phyloP scores from a whole-genome alignment of 2,329 filamentous ascomycete species.

The Ophiostoma piceae region DNA sequence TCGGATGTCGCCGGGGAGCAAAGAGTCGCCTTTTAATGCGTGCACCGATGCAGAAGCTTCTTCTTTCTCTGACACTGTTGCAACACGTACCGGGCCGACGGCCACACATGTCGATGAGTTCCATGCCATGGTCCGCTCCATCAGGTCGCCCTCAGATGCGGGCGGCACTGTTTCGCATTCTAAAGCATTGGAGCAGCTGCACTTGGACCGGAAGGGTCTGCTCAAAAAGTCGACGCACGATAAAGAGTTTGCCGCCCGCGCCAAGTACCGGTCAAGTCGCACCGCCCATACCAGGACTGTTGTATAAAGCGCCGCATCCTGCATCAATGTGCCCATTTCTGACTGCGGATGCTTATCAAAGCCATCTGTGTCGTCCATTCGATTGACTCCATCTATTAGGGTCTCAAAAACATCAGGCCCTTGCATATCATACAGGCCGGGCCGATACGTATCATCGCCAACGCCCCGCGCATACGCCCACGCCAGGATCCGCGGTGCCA shows the following conservation, averaged over 20 bases:
- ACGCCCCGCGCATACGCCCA: conserved; percentile 25
- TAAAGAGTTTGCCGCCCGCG: conserved; percentile 22
- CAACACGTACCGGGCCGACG: neutral
- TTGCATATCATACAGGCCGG: conserved; percentile 23
- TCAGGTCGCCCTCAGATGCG: neutral
- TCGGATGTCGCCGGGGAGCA: conserved; percentile 28
- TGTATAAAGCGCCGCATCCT: conserved; percentile 27
- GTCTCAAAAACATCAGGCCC: conserved; percentile 27
- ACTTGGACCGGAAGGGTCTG: conserved; percentile 25
- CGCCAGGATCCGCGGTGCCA: conserved; percentile 21
- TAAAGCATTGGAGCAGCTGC: conserved; percentile 21
- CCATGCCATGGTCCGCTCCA: neutral
- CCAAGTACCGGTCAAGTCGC: conserved; percentile 27
- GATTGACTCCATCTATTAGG: neutral
- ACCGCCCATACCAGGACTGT: conserved; percentile 27
- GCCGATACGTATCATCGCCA: conserved; percentile 26
- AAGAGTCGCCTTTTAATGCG: conserved; percentile 3
- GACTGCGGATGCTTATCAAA: too few species aligned
- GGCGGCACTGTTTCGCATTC: conserved; percentile 6
- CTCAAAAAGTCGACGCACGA: conserved; percentile 26
- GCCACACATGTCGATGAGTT: neutral
- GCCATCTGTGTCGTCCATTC: neutral
- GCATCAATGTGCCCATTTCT: conserved; percentile 22
- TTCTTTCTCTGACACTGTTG: neutral
- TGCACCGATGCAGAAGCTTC: neutral